Evolutionary conservation across 108 stramenopile genomes (phyloP), one percentile per base, ranked within the genome.

Genomic region (Nitzschia inconspicua): DNA sequence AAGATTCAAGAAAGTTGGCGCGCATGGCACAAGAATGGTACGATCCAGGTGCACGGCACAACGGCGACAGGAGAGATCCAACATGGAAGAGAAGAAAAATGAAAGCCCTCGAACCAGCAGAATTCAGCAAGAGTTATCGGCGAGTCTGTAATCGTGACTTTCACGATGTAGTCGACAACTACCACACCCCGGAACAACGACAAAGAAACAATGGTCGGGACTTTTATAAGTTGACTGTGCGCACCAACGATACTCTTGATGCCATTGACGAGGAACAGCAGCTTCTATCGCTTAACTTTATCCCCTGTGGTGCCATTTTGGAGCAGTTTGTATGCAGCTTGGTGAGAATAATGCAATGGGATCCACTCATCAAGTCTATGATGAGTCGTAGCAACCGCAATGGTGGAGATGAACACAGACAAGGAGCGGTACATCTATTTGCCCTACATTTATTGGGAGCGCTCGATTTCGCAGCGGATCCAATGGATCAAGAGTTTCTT

Each of bases 131-230:
- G 6, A 50, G 66, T 40, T 79, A 53, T 47, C 59, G 64, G 3
- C 66, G 73, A 19, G 59, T 72, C 20, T 75, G 69, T 47, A 34
- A 60, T 2, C 58, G 60, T 24, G 73, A 79, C 40, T 79, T 79
- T 36, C 27, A 41, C n/a, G 78, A 56, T 31, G 69, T 79, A 20
- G 49, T 47, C n/a, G 73, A 79, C 56, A 72, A 63, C 18, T 72
- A 79, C 29, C 74, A 79, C 25, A 75, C 66, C 47, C 65, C 65
- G 0, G 74, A 79, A 32, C 74, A 79, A 47, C 60, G 47, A 31
- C 31, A 30, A n/a, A 54, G 32, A 14, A 25, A 32, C 0, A 26
- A 32, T 0, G 59, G 41, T 13, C 41, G 54, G 3, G 78, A 71
- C 0, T 44, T 60, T 28, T 79, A 75, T 35, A 23, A 36, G 19